Percentiles rank a stretch among this genome's conserved stretches.
phyloP scores from a whole-genome alignment of 148 eudicot species.

The Rhododendron mucronatum region DNA sequence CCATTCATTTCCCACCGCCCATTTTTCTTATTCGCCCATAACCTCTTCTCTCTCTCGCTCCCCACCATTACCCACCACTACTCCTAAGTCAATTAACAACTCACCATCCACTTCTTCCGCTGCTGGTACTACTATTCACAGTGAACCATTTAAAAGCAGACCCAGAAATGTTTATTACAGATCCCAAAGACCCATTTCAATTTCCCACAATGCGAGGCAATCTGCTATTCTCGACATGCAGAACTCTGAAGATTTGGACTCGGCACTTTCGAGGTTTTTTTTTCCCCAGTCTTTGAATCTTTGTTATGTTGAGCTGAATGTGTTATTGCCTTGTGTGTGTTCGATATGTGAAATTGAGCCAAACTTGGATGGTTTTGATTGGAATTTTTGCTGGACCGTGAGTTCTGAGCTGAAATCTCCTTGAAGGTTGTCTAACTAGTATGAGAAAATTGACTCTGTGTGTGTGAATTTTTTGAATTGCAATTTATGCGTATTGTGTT shows the following conservation, averaged over 20 bases:
- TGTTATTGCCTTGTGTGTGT: constrained; percentile 3
- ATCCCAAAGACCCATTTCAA: not conserved
- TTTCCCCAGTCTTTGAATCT: not conserved
- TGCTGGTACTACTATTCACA: not conserved
- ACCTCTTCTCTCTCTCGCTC: constrained; percentile 10
- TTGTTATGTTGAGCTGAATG: not conserved
- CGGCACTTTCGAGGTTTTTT: constrained; percentile 46
- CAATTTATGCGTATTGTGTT: not conserved
- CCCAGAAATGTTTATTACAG: constrained; percentile 1
- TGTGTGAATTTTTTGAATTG: not conserved
- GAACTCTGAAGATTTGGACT: constrained; percentile 37
- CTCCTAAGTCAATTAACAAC: constrained; percentile 10
- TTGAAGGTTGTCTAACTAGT: not conserved
- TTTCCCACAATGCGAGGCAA: constrained; percentile 24
- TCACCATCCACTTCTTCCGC: constrained; percentile 12
- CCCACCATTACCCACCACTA: not conserved
- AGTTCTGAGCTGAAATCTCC: not conserved
- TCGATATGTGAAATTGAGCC: constrained; percentile 2
- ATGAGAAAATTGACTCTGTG: not conserved
- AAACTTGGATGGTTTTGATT: not conserved
- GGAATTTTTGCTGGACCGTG: not conserved
- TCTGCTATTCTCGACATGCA: constrained; percentile 41
- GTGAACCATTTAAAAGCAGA: constrained; percentile 5
- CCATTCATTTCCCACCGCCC: constrained; percentile 10
- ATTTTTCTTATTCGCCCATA: not conserved